Evolutionary conservation across 2,329 filamentous ascomycete species (phyloP), one percentile per base, ranked within the genome.

Genomic region (Pseudogymnoascus sp.): DNA sequence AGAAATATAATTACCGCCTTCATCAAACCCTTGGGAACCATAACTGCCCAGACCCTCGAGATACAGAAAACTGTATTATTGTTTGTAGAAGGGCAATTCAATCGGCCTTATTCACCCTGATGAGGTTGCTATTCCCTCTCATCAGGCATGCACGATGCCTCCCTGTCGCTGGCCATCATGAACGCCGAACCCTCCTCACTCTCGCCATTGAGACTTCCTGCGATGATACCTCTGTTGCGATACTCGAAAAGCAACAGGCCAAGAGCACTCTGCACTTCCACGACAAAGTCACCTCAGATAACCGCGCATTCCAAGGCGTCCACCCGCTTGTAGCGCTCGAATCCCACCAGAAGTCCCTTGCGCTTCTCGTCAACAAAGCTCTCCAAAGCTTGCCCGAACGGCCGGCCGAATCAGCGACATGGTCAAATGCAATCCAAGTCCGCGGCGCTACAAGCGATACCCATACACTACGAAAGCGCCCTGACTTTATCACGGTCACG

Each of bases 171-270:
- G 62, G 41, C 33, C n/a, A 33, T 7, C 65, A 66, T n/a, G 58
- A 64, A n/a, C 67, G 64, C 16, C 75, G 75, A 26, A 66, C 64
- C 41, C 77, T 84, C 63, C 72, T 82, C 16, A 85, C 83, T 4
- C 81, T 93, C 59, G 89, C 89, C 61, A 92, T 94, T 71, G 90
- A 94, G 74, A 89, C 88, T 8, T 92, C 89, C 2, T 94, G 93
- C 80, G 93, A 97, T 76, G 93, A 97, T 77, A 96, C 92, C 0
- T 92, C 89, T 63, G 92, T 97, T 19, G 89, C 93, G 31, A 76
- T 97, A 58, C 80, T 97, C 39, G 84, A 90, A 61, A 87, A 85
- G 68, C 69, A 68, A 39, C 21, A 64, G 8, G 67, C 71, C 23
- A 66, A 65, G 35, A 67, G 68, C 16, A 78, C 76, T 5, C 80